phyloP scores from a whole-genome alignment of 164 flowering plant species.

The Macadamia tetraphylla region DNA sequence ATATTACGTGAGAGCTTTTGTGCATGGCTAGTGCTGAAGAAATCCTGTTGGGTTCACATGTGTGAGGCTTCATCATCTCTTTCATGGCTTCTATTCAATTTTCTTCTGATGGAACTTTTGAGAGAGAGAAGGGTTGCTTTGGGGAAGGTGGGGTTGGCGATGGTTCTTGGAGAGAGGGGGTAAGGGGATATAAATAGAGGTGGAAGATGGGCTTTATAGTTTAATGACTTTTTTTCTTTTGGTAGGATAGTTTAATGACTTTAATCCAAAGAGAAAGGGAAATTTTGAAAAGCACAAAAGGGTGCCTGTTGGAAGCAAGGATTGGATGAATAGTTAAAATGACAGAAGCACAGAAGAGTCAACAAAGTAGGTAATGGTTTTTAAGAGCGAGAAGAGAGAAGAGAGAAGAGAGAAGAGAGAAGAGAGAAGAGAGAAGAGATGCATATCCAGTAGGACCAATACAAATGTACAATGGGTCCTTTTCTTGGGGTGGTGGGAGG shows the following conservation, averaged over 20 bases:
- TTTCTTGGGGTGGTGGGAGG: no score
- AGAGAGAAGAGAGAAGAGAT: no score
- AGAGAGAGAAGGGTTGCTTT: no score
- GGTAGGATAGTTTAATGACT: neutral
- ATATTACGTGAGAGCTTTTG: slow-evolving; percentile 49
- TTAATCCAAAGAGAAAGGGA: neutral
- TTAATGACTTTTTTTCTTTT: neutral
- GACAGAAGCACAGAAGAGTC: slow-evolving; percentile 18
- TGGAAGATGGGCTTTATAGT: neutral
- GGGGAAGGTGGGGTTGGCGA: no score
- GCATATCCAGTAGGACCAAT: no score
- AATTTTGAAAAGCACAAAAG: slow-evolving; percentile 18
- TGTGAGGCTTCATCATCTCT: slow-evolving; percentile 19
- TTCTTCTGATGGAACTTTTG: slow-evolving; percentile 12
- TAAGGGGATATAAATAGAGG: slow-evolving; percentile 5
- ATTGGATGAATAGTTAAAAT: slow-evolving; percentile 25
- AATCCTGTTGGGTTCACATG: slow-evolving; percentile 10
- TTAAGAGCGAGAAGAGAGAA: no score
- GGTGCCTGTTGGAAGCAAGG: slow-evolving; percentile 22
- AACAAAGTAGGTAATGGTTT: slow-evolving; percentile 13
- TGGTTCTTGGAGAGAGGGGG: no score
- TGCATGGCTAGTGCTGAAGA: slow-evolving; percentile 37
- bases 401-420: no score
- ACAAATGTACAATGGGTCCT: no score
- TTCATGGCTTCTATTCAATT: slow-evolving; percentile 24